A percentile compares a stretch with the other conserved stretches of the same genome.
phyloP scores from a whole-genome alignment of 129 eudicot genomes.

The Flaveria sonorensis region DNA sequence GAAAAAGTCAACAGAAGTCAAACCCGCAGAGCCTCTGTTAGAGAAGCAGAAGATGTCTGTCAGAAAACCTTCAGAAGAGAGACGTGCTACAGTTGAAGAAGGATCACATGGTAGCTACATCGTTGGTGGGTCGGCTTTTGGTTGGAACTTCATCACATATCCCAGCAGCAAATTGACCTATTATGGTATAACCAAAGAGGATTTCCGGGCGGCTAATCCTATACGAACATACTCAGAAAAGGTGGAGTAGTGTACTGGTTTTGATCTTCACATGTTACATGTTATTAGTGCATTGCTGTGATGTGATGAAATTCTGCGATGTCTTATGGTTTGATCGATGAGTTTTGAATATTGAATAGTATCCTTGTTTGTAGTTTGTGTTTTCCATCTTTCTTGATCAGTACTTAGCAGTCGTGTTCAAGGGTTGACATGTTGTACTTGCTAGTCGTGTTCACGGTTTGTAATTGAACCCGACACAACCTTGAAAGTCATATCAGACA shows the following conservation, averaged over 20 bases:
- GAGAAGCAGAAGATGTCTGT: constrained; percentile 15
- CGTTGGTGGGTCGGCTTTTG: constrained; percentile 94
- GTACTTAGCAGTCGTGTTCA: background rate
- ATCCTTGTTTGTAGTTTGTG: background rate
- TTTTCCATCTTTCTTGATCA: background rate
- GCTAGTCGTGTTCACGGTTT: no score
- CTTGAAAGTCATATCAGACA: background rate
- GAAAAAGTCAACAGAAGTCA: constrained; percentile 35
- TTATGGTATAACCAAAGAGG: constrained; percentile 80
- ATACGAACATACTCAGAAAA: constrained; percentile 19
- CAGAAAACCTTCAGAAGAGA: constrained; percentile 42
- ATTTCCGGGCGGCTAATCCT: constrained; percentile 55
- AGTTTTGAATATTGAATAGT: constrained; percentile 3
- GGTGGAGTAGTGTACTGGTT: background rate
- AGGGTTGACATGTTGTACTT: background rate
- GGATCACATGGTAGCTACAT: constrained; percentile 52
- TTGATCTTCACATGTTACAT: background rate
- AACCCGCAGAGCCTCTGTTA: constrained; percentile 31
- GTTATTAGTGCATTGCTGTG: background rate
- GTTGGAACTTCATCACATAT: constrained; percentile 86
- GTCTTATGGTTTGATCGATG: background rate
- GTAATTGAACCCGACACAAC: background rate
- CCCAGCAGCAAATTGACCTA: constrained; percentile 44
- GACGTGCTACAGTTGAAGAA: constrained; percentile 36
- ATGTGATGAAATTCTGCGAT: no score